Evolutionary conservation across 1,139 yeast genomes (phyloP).

Genomic region (Taphrina communis): DNA sequence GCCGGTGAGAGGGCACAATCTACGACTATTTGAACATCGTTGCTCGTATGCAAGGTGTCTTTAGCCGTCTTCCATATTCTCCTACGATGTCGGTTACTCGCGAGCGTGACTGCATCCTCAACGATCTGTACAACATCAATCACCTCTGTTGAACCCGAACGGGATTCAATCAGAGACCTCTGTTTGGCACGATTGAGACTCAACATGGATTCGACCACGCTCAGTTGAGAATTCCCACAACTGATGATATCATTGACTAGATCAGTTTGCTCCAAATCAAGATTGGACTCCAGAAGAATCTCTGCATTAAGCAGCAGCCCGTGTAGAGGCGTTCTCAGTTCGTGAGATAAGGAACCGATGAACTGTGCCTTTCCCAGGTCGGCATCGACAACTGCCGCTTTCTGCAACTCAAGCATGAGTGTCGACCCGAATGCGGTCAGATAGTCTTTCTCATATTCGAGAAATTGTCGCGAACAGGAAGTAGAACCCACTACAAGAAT

Average conservation of each 20-base stretch:
- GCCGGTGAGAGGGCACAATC: slow-evolving; percentile 1
- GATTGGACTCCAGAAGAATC: slow-evolving; percentile 9
- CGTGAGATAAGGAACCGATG: slow-evolving; percentile 32
- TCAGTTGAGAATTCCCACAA: slow-evolving; percentile 35
- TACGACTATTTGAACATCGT: slow-evolving; percentile 2
- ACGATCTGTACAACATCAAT: slow-evolving; percentile 18
- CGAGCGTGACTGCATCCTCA: slow-evolving; percentile 17
- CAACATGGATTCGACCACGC: slow-evolving; percentile 27
- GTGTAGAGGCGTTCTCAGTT: slow-evolving; percentile 36
- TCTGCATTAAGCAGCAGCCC: slow-evolving; percentile 38
- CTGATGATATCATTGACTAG: slow-evolving; percentile 22
- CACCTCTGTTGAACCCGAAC: background rate
- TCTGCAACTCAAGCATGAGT: slow-evolving; percentile 17
- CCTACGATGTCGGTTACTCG: slow-evolving; percentile 9
- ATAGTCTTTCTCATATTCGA: background rate
- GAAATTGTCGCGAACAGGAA: background rate
- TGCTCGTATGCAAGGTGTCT: slow-evolving; percentile 1
- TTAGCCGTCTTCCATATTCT: background rate
- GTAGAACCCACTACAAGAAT: background rate
- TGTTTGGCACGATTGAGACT: background rate
- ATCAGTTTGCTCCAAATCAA: slow-evolving; percentile 18
- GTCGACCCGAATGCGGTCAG: slow-evolving; percentile 19
- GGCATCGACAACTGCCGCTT: slow-evolving; percentile 9
- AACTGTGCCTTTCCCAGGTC: slow-evolving; percentile 11
- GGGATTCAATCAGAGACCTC: background rate